Conservation (phyloP, 1,284 basidiomycete genomes). For the Cerrena zonata region DNA sequence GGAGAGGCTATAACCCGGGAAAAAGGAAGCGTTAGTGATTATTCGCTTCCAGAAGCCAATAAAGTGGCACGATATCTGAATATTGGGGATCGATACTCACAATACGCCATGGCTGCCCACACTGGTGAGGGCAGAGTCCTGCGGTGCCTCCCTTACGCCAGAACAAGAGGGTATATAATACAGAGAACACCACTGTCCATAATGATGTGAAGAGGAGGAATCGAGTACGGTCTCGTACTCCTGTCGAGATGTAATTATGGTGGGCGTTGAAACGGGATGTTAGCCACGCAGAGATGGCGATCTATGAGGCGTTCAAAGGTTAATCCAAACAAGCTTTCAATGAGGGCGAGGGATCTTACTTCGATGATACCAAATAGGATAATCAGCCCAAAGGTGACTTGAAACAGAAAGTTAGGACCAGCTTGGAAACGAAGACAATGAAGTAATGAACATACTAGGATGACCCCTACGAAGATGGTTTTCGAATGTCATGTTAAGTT, state of each 20-base stretch:
- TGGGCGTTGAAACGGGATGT: slow-evolving; percentile 48
- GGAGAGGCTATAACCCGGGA: slow-evolving; percentile 44
- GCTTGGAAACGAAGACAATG: not conserved
- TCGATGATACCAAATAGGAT: slow-evolving; percentile 56
- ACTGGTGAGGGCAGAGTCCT: slow-evolving; percentile 43
- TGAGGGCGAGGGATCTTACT: slow-evolving; percentile 27
- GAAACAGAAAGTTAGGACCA: not conserved
- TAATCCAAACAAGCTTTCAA: not conserved
- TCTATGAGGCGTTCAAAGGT: slow-evolving; percentile 30
- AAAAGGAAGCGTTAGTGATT: not conserved
- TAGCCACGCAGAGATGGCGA: slow-evolving; percentile 66
- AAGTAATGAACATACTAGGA: slow-evolving; percentile 37
- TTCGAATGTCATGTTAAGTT: slow-evolving; percentile 35
- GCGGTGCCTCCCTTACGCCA: slow-evolving; percentile 30
- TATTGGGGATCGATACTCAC: slow-evolving; percentile 36
- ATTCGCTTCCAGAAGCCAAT: not conserved
- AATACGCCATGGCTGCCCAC: slow-evolving; percentile 58
- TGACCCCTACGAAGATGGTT: slow-evolving; percentile 43
- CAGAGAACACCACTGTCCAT: slow-evolving; percentile 62
- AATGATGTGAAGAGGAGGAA: slow-evolving; percentile 62
- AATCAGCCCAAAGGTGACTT: slow-evolving; percentile 50
- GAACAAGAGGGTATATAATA: slow-evolving; percentile 49
- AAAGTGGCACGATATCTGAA: slow-evolving; percentile 2
- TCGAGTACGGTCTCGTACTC: slow-evolving; percentile 55
- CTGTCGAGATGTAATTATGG: slow-evolving; percentile 44